Conservation (phyloP, 2,329 filamentous ascomycete genomes). For the Zasmidium cellare region DNA sequence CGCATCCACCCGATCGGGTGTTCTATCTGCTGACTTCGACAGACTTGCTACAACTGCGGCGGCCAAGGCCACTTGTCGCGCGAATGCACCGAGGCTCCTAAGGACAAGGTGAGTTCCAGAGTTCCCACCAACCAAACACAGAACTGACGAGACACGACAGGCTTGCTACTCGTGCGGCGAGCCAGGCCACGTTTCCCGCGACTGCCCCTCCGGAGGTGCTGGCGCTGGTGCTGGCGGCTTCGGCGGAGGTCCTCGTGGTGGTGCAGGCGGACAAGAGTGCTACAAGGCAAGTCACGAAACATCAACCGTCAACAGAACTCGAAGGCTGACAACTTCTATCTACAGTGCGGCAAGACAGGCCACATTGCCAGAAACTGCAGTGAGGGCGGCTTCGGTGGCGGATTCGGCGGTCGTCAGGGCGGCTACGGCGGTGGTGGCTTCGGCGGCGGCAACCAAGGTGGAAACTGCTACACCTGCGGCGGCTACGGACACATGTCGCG, state of each 20-base stretch:
- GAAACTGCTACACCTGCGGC: slow-evolving; percentile 98
- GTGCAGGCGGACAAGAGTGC: slow-evolving; percentile 47
- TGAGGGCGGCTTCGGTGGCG: slow-evolving; percentile 54
- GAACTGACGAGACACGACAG: slow-evolving; percentile 31
- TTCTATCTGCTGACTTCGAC: slow-evolving; percentile 36
- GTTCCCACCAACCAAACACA: slow-evolving; percentile 22
- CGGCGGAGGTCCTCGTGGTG: slow-evolving; percentile 45
- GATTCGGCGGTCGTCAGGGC: slow-evolving; percentile 48
- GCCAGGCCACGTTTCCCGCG: slow-evolving; percentile 87
- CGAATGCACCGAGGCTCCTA: slow-evolving; percentile 85
- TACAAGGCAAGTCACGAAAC: slow-evolving; percentile 28
- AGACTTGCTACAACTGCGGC: slow-evolving; percentile 49
- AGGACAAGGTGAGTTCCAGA: slow-evolving; percentile 68
- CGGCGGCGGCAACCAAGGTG: slow-evolving; percentile 52
- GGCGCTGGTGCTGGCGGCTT: slow-evolving; percentile 47
- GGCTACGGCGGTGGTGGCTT: slow-evolving; percentile 49
- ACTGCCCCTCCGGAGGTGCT: slow-evolving; percentile 60
- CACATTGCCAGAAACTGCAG: slow-evolving; percentile 94
- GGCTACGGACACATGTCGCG: slow-evolving; percentile 85
- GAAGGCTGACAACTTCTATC: no score
- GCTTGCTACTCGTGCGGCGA: slow-evolving; percentile 68
- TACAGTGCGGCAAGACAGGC: slow-evolving; percentile 96
- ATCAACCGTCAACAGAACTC: no score
- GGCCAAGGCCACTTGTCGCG: slow-evolving; percentile 61
- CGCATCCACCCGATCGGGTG: neutral